A percentile compares a stretch with the other conserved stretches of the same genome.
phyloP scores from a whole-genome alignment of 2,329 filamentous ascomycete species.

The Chrysosporium queenslandicum region DNA sequence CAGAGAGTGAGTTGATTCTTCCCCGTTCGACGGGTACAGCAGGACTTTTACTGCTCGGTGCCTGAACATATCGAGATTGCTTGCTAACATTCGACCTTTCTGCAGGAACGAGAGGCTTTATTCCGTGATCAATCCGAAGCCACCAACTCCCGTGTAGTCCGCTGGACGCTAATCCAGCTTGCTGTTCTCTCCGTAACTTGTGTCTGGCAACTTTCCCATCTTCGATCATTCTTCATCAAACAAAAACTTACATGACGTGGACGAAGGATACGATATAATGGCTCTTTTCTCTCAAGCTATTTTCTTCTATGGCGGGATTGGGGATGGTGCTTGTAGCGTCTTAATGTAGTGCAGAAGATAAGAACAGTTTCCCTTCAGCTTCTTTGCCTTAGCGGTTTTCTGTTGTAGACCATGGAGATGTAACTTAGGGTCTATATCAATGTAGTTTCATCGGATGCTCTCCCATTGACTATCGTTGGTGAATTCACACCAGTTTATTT shows the following conservation, averaged over 20 bases:
- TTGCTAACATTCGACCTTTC: neutral
- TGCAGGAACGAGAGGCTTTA: slow-evolving; percentile 90
- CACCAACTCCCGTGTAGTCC: slow-evolving; percentile 82
- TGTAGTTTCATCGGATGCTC: too few relatives aligned
- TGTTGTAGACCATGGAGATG: neutral
- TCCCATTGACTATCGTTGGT: too few relatives aligned
- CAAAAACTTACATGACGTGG: slow-evolving; percentile 76
- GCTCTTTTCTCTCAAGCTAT: slow-evolving; percentile 8
- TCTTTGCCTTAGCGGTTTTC: neutral
- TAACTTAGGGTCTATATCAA: too few relatives aligned
- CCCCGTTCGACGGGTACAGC: too few relatives aligned
- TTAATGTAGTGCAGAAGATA: neutral
- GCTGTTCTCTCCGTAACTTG: slow-evolving; percentile 76
- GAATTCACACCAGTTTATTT: too few relatives aligned
- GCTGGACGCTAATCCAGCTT: slow-evolving; percentile 89
- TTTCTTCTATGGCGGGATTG: slow-evolving; percentile 1
- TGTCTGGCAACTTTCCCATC: slow-evolving; percentile 92
- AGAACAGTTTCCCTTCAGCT: neutral
- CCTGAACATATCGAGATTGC: too few relatives aligned
- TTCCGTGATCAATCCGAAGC: slow-evolving; percentile 95
- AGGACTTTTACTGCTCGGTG: too few relatives aligned
- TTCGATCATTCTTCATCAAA: slow-evolving; percentile 98
- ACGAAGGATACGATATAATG: slow-evolving; percentile 8
- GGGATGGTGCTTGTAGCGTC: neutral
- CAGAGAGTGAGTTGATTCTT: slow-evolving; percentile 56